phyloP scores from a whole-genome alignment of 805 yeast species.

The Suhomyces sp. region DNA sequence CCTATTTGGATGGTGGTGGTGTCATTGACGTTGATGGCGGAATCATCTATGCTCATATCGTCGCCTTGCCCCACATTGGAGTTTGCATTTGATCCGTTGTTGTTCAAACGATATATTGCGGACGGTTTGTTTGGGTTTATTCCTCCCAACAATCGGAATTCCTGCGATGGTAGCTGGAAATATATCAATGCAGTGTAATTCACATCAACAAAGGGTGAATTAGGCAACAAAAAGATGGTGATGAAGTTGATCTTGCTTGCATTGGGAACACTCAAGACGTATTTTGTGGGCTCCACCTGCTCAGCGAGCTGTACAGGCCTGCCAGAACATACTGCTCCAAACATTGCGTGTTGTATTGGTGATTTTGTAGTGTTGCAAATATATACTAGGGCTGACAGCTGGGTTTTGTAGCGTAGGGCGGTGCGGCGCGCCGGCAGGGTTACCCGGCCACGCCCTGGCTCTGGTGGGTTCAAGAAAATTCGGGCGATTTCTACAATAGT shows the following conservation, averaged over 20 bases:
- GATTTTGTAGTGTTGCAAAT: not conserved
- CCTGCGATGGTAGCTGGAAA: constrained; percentile 71
- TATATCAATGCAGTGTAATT: constrained; percentile 80
- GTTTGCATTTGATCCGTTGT: constrained; percentile 17
- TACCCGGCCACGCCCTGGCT: constrained; percentile 2
- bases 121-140: constrained; percentile 70
- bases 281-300: constrained; percentile 69
- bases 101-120: constrained; percentile 82
- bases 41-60: constrained; percentile 34
- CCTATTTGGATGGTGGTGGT: constrained; percentile 53
- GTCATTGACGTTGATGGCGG: constrained; percentile 24
- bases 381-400: constrained; percentile 4
- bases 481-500: not conserved
- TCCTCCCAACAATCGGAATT: constrained; percentile 67
- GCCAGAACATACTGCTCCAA: constrained; percentile 76
- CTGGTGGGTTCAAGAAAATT: constrained; percentile 1
- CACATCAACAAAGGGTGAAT: constrained; percentile 60
- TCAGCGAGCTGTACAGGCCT: constrained; percentile 55
- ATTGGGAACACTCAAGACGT: constrained; percentile 58
- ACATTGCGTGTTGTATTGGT: constrained; percentile 39
- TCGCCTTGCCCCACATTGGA: constrained; percentile 18
- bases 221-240: constrained; percentile 83
- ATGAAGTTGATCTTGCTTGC: constrained; percentile 72
- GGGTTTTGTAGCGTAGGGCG: not conserved
- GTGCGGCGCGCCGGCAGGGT: not conserved